Base-by-base conservation (phyloP, 345 rosid species). In the Populus tremula region DNA sequence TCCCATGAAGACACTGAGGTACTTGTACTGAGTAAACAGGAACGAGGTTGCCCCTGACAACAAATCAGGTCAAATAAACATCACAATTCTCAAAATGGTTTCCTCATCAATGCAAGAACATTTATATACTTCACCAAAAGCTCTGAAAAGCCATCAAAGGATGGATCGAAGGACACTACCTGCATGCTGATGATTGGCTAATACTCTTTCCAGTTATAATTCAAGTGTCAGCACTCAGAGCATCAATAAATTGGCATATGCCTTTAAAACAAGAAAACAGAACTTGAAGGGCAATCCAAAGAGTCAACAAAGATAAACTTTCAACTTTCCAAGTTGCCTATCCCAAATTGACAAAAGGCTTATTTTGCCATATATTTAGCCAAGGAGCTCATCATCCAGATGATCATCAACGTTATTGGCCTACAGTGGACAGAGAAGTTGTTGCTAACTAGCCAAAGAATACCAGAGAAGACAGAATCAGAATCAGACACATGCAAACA, bases 21-120 rank as follows among this genome's bases (percentile, higher is more conserved):
- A 91, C 86, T 84, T 87, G 78, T 91, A 89, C 84, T 89, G 80
- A 13, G 92, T 84, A 69, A 86, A 89, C 76, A 91, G 76, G 78
- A 91, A 89, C 16, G 94, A 87, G 33, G 91, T 89, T 56, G 94
- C 91, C 35, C 94, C 92, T 91, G 89, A 5, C 17, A 79, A 70
- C 78, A 78, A 12, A 59, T 59, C 29, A 59, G 5, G 29, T 59
- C 64, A 59, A 59, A 59, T 59, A 23, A 59, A 59, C 14, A 23
- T 59, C 13, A 23, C 14, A 59, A 59, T 59, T 59, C 64, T 59
- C 64, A 23, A 59, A 59, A 56, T n/a, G 25, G 64, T n/a, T 59
- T n/a, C 29, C 11, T 59, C 64, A 59, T 23, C 64, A 23, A 59
- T 3, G 14, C 64, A 23, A 59, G 27, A 59, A 59, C 27, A 59